These are phyloP conservation scores for Puya raimondii DNA, from an alignment of 176 grass and related monocot species.

Conservation along the genomic window DNA sequence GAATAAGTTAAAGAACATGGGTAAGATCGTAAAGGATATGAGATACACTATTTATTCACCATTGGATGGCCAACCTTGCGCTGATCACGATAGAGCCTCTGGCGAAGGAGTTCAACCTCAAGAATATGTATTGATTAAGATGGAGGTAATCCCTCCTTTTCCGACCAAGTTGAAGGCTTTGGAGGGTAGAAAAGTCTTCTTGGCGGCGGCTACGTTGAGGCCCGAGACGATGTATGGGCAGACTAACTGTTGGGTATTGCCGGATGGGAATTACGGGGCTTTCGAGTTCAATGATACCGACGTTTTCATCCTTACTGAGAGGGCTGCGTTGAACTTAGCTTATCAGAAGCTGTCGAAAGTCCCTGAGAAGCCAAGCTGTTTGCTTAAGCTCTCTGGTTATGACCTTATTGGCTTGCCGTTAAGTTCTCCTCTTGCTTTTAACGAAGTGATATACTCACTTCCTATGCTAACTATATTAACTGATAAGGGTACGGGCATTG, in stretches of 20 bases:
- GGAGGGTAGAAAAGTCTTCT: slow-evolving; percentile 55
- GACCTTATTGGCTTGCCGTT: slow-evolving; percentile 66
- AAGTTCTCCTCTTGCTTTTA: slow-evolving; percentile 51
- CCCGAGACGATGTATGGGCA: slow-evolving; percentile 81
- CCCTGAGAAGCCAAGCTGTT: slow-evolving; percentile 52
- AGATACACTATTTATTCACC: slow-evolving; percentile 70
- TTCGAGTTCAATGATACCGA: slow-evolving; percentile 77
- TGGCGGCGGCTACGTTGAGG: slow-evolving; percentile 67
- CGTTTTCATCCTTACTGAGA: slow-evolving; percentile 58
- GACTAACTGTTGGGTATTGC: slow-evolving; percentile 77
- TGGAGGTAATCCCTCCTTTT: slow-evolving; percentile 62
- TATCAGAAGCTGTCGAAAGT: slow-evolving; percentile 54
- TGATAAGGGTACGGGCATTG: slow-evolving; percentile 56
- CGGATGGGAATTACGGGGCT: slow-evolving; percentile 59
- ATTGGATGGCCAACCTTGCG: slow-evolving; percentile 74
- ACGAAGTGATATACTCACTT: slow-evolving; percentile 48
- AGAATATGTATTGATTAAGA: slow-evolving; percentile 76
- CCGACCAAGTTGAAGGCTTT: slow-evolving; percentile 47
- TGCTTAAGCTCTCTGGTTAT: slow-evolving; percentile 37
- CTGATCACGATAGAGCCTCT: slow-evolving; percentile 56
- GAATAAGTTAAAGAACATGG: slow-evolving; percentile 50
- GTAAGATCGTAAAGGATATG: slow-evolving; percentile 67
- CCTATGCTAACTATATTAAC: slow-evolving; percentile 69
- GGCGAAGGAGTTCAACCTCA: slow-evolving; percentile 65
- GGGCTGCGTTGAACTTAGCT: slow-evolving; percentile 61